Percentiles rank a stretch among this genome's conserved stretches.
Conservation (phyloP, 805 yeast genomes). For the Ogataea allantospora region DNA sequence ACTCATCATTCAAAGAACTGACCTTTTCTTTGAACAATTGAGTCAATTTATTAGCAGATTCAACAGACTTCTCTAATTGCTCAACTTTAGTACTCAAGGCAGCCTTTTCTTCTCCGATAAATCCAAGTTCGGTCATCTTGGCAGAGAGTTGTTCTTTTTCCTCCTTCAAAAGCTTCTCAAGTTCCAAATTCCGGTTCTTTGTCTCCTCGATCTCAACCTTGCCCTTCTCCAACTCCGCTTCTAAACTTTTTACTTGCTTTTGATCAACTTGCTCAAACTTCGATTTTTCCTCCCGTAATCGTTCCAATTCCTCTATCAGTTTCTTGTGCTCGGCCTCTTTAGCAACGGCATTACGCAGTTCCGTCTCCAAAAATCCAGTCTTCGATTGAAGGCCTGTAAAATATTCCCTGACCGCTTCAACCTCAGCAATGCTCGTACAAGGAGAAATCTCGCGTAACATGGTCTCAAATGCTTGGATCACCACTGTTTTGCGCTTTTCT, state of each 20-base stretch:
- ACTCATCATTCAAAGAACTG: slow-evolving; percentile 19
- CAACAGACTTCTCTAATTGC: slow-evolving; percentile 23
- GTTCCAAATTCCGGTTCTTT: slow-evolving; percentile 1
- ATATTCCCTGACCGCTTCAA: slow-evolving; percentile 67
- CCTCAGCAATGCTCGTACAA: slow-evolving; percentile 68
- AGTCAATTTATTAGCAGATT: slow-evolving; percentile 23
- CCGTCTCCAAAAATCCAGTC: slow-evolving; percentile 59
- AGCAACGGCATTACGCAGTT: slow-evolving; percentile 50
- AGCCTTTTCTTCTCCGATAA: slow-evolving; percentile 4
- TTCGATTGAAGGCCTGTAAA: slow-evolving; percentile 61
- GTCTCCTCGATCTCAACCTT: not conserved
- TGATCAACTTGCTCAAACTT: slow-evolving; percentile 4
- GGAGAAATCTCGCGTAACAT: slow-evolving; percentile 81
- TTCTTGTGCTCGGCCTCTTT: slow-evolving; percentile 17
- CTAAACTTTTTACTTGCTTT: not conserved
- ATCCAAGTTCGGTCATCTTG: not conserved
- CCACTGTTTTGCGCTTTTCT: slow-evolving; percentile 66
- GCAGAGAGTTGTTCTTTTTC: not conserved
- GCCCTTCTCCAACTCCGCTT: not conserved
- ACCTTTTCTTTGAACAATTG: slow-evolving; percentile 30
- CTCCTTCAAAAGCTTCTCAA: not conserved
- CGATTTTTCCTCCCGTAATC: slow-evolving; percentile 2
- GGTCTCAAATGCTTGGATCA: slow-evolving; percentile 62
- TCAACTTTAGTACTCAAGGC: slow-evolving; percentile 2
- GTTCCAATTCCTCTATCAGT: slow-evolving; percentile 8